Evolutionary conservation across 352 stramenopile species (phyloP).

Genomic region (Globisporangium rhizosaccharum): DNA sequence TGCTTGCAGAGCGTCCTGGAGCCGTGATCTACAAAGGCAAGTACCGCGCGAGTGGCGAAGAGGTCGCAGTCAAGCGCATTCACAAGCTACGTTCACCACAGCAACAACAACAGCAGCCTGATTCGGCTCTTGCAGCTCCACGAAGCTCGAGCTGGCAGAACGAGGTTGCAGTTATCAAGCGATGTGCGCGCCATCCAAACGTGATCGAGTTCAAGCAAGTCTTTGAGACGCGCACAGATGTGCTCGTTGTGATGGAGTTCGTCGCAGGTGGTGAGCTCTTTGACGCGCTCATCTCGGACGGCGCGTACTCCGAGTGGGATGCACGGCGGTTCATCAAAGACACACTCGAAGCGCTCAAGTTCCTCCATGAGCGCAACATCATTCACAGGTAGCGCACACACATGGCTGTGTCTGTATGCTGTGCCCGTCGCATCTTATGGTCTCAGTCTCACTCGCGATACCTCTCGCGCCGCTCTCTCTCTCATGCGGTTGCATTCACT

Average conservation of each 20-base stretch:
- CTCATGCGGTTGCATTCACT: slow-evolving; percentile 2
- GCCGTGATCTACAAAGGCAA: slow-evolving; percentile 44
- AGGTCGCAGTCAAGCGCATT: slow-evolving; percentile 62
- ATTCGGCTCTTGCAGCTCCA: neutral
- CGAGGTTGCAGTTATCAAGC: slow-evolving; percentile 43
- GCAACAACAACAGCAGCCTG: slow-evolving; percentile 3
- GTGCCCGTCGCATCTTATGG: slow-evolving; percentile 7
- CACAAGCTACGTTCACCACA: slow-evolving; percentile 23
- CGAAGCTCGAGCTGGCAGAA: slow-evolving; percentile 28
- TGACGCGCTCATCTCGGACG: slow-evolving; percentile 60
- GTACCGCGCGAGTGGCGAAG: slow-evolving; percentile 22
- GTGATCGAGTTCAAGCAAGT: slow-evolving; percentile 48
- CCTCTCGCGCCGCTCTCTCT: neutral
- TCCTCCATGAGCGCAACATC: slow-evolving; percentile 66
- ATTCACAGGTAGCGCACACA: slow-evolving; percentile 40
- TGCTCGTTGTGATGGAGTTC: slow-evolving; percentile 59
- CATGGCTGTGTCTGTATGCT: slow-evolving; percentile 12
- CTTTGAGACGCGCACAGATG: slow-evolving; percentile 40
- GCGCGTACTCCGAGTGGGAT: slow-evolving; percentile 74
- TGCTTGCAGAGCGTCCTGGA: slow-evolving; percentile 44
- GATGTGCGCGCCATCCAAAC: slow-evolving; percentile 46
- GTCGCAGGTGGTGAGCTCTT: slow-evolving; percentile 63
- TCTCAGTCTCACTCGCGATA: neutral
- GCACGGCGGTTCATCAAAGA: slow-evolving; percentile 40
- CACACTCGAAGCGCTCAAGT: slow-evolving; percentile 50